Evolutionary conservation across 805 yeast genomes (phyloP), one percentile per base, ranked within the genome.

Genomic region (Blastobotrys americana): DNA sequence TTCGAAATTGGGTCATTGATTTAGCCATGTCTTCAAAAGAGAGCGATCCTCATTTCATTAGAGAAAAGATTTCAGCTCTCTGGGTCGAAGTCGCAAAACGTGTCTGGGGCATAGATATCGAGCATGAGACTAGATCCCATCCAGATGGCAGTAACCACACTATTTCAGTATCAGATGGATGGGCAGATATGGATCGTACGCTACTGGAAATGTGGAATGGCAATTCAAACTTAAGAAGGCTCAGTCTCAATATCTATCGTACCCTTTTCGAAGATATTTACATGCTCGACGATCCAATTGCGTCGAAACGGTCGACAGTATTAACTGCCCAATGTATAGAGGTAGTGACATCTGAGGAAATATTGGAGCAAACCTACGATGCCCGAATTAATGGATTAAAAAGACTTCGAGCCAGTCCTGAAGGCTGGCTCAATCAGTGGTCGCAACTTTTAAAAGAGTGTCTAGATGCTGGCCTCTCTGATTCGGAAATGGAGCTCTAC

Each of bases 71-170:
- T 34, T 95, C 97, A 10, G 82, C 77, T 51, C 65, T 93, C 20
- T 89, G 97, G 97, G 96, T 85, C 0, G 82, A 84, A 35, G 70
- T 93, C 5, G 95, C 96, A 8, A 93, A 93, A 58, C 73, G 95
- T 46, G 73, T 80, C 23, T 93, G 98, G 98, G 96, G 97, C 15
- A 70, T 76, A 6, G 60, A 57, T 45, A 42, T 52, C 49, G 49
- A 23, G 51, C 34, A 3, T 37, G 47, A 22, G 25, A 36, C 22
- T 51, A 39, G 35, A 27, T 39, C 39, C 9, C 45, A 20, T 2
- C 36, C 43, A 6, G 33, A 28, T 8, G 34, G 35, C 19, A 48
- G 43, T 8, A 44, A 51, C 2, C 57, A 55, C 27, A 66, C 60
- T 17, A 51, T 51, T n/a, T 16, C 15, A 5, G 57, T 55, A 45